Conservation (phyloP, 768 basidiomycete genomes). For the Arthromyces matolae region DNA sequence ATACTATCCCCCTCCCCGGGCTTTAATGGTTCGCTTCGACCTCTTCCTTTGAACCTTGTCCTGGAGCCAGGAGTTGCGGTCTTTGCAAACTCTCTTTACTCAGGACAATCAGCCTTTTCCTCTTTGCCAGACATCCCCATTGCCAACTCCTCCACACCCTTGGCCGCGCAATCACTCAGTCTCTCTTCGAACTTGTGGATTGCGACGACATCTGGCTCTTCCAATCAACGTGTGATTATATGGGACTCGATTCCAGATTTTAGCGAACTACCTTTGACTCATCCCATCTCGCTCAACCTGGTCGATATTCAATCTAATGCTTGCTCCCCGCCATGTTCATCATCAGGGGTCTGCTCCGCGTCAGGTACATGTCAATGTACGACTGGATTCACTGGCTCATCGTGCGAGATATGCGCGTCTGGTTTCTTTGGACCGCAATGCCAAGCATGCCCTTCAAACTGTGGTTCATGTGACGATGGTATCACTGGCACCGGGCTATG, state of each 20-base stretch:
- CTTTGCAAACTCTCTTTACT: conserved; percentile 50
- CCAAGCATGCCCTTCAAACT: conserved; percentile 60
- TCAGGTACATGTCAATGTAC: conserved; percentile 68
- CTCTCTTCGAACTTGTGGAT: conserved; percentile 56
- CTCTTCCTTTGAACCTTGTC: conserved; percentile 50
- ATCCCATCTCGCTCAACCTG: conserved; percentile 48
- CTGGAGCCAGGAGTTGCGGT: conserved; percentile 54
- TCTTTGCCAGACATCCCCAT: conserved; percentile 39
- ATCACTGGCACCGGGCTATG: conserved; percentile 72
- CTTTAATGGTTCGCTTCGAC: conserved; percentile 47
- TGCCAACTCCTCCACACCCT: conserved; percentile 36
- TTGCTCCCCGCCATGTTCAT: conserved; percentile 70
- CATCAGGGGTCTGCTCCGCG: conserved; percentile 54
- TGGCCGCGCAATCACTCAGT: conserved; percentile 48
- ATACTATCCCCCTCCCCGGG: conserved; percentile 48
- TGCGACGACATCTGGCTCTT: conserved; percentile 44
- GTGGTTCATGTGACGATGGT: conserved; percentile 71
- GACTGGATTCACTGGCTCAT: conserved; percentile 65
- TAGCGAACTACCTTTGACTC: conserved; percentile 55
- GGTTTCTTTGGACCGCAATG: conserved; percentile 73
- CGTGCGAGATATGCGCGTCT: conserved; percentile 69
- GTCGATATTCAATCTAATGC: conserved; percentile 54
- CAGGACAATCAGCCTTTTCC: conserved; percentile 49
- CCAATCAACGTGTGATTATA: conserved; percentile 50
- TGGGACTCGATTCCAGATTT: conserved; percentile 84